Evolutionary conservation across 306 rosid genomes (phyloP).

Genomic region (Rosa lucieae): DNA sequence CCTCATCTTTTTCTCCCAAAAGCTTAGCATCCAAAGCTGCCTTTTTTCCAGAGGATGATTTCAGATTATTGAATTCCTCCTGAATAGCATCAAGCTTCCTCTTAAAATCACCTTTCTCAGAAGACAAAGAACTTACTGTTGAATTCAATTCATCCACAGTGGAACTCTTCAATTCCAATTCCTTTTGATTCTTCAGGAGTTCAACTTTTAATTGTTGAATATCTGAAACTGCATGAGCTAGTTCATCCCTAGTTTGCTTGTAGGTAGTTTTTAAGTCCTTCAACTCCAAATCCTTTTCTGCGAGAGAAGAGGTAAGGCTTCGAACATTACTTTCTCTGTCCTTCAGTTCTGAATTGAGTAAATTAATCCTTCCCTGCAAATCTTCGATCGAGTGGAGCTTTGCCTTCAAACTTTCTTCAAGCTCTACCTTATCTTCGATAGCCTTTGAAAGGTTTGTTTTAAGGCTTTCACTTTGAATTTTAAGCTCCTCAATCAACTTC

Average conservation of each 20-base stretch:
- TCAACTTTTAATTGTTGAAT: conserved; percentile 60
- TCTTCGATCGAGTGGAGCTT: conserved; percentile 31
- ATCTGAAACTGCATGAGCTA: conserved; percentile 45
- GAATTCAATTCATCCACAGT: conserved; percentile 54
- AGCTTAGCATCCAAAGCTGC: conserved; percentile 52
- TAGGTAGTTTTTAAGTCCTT: conserved; percentile 47
- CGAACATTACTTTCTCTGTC: conserved; percentile 48
- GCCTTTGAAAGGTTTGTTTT: conserved; percentile 37
- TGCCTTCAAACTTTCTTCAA: conserved; percentile 45
- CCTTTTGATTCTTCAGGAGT: conserved; percentile 46
- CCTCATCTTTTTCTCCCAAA: conserved; percentile 63
- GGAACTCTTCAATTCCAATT: conserved; percentile 51
- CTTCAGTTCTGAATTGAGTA: conserved; percentile 53
- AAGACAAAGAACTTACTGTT: conserved; percentile 41
- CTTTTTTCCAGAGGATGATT: conserved; percentile 53
- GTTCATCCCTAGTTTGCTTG: conserved; percentile 51
- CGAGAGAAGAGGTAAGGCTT: conserved; percentile 60
- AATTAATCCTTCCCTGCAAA: conserved; percentile 49
- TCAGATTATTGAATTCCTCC: conserved; percentile 53
- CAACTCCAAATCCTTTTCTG: conserved; percentile 68
- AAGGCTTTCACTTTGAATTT: conserved; percentile 51
- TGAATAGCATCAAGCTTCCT: conserved; percentile 41
- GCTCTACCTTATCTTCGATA: conserved; percentile 42
- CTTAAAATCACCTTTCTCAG: conserved; percentile 45
- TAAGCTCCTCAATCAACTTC: conserved; percentile 51